These are phyloP conservation scores for Aspergillus cejpii DNA, from an alignment of 2,329 filamentous ascomycete genomes.

Conservation along the genomic window DNA sequence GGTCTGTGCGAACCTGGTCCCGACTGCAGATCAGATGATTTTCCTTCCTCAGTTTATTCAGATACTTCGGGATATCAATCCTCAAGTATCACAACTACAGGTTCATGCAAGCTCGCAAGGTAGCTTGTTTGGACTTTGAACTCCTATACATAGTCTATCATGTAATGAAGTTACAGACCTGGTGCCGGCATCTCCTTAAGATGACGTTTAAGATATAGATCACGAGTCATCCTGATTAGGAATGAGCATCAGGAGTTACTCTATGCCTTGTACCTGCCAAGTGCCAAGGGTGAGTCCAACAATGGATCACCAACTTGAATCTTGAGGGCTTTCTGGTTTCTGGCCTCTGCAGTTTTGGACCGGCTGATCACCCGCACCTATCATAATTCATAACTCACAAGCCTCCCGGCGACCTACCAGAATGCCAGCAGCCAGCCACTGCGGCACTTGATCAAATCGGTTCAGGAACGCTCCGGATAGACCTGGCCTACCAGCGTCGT, in stretches of 20 bases:
- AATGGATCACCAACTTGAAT: constrained; percentile 13
- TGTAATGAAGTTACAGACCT: neutral
- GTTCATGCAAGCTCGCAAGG: neutral
- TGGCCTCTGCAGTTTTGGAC: too few species aligned
- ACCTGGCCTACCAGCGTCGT: constrained; percentile 8
- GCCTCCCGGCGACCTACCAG: constrained; percentile 4
- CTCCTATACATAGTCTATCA: neutral
- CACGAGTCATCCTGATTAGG: too few species aligned
- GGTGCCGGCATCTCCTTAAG: neutral
- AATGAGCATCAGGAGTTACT: too few species aligned
- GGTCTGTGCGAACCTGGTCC: constrained; percentile 22
- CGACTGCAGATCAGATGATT: constrained; percentile 11
- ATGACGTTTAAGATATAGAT: too few species aligned
- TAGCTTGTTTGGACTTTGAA: too few species aligned
- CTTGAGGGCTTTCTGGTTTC: too few species aligned
- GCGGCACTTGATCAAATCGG: constrained; percentile 4
- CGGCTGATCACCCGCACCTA: constrained; percentile 12
- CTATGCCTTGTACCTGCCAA: too few species aligned
- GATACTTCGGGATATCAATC: too few species aligned
- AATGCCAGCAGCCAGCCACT: constrained; percentile 10
- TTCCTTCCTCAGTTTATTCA: neutral
- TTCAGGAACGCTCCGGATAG: constrained; percentile 17
- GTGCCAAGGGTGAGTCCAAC: constrained; percentile 5
- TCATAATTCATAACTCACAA: constrained; percentile 6
- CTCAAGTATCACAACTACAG: too few species aligned